These are phyloP conservation scores for Mollisia scopiformis DNA, from an alignment of 2,329 filamentous ascomycete species.

Conservation along the genomic window DNA sequence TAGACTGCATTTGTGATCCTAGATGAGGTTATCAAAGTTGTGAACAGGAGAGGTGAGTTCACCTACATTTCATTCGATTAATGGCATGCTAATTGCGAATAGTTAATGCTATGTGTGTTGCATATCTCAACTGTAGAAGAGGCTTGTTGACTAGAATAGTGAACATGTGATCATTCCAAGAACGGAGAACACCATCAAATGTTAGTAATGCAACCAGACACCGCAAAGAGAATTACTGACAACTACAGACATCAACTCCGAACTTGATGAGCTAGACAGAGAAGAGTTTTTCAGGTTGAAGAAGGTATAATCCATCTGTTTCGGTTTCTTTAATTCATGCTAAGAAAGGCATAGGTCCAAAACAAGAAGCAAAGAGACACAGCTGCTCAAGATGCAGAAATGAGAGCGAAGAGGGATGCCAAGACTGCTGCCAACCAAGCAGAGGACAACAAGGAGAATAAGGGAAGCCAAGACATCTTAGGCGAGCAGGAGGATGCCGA, in stretches of 20 bases:
- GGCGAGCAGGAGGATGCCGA: conserved; percentile 80
- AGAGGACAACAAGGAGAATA: conserved; percentile 49
- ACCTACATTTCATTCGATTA: not conserved
- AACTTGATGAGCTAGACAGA: conserved; percentile 94
- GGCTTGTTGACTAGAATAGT: conserved; percentile 42
- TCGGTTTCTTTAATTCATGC: conserved; percentile 1
- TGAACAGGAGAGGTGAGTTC: conserved; percentile 83
- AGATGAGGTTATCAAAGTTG: conserved; percentile 98
- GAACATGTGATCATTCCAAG: conserved; percentile 96
- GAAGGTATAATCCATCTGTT: conserved; percentile 57
- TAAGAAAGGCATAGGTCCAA: conserved; percentile 54
- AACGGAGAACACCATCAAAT: conserved; percentile 99
- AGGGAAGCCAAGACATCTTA: conserved; percentile 65
- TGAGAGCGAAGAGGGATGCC: conserved; percentile 71
- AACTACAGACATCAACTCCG: conserved; percentile 86
- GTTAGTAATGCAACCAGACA: conserved; percentile 45
- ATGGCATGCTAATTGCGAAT: conserved; percentile 29
- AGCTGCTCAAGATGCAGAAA: conserved; percentile 72
- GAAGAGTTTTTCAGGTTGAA: conserved; percentile 98
- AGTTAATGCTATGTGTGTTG: conserved; percentile 88
- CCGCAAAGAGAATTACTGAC: conserved; percentile 16
- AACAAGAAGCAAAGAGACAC: conserved; percentile 81
- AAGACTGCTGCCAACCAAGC: conserved; percentile 52
- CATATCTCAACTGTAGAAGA: not conserved
- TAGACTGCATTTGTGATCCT: conserved; percentile 95